phyloP scores from a whole-genome alignment of 2,329 filamentous ascomycete genomes.

The Emmonsia crescens region DNA sequence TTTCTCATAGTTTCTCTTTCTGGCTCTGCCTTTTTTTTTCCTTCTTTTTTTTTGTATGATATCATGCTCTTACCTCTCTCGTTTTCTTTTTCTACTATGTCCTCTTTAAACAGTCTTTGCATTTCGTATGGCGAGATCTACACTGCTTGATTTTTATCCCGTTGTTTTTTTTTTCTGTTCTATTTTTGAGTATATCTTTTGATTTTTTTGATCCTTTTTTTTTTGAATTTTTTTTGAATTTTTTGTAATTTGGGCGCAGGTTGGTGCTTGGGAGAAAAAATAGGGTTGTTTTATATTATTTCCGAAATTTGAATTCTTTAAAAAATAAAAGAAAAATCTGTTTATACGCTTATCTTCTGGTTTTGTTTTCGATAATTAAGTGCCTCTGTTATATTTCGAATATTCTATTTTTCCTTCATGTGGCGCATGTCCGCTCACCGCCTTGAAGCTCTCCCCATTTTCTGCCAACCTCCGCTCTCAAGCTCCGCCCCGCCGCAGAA shows the following conservation, averaged over 20 bases:
- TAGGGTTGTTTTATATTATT: background rate
- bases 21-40: slow-evolving; percentile 8
- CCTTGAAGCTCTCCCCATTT: background rate
- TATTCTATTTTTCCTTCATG: background rate
- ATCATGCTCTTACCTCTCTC: slow-evolving; percentile 21
- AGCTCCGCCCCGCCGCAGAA: background rate
- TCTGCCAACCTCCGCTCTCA: background rate
- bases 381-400: background rate
- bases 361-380: background rate
- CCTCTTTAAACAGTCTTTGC: background rate
- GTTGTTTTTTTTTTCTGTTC: slow-evolving; percentile 17
- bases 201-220: no score
- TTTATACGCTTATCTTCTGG: background rate
- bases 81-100: background rate
- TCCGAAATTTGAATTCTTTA: background rate
- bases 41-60: slow-evolving; percentile 32
- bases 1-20: slow-evolving; percentile 13
- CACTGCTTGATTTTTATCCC: slow-evolving; percentile 19
- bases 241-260: slow-evolving; percentile 6
- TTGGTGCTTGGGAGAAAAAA: slow-evolving; percentile 15
- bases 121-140: slow-evolving; percentile 9
- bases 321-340: background rate
- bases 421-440: background rate
- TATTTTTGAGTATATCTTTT: background rate
- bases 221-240: slow-evolving; percentile 17